These are phyloP conservation scores for Echinochloa phyllopogon DNA, from an alignment of 176 grass and related monocot genomes.

Conservation along the genomic window DNA sequence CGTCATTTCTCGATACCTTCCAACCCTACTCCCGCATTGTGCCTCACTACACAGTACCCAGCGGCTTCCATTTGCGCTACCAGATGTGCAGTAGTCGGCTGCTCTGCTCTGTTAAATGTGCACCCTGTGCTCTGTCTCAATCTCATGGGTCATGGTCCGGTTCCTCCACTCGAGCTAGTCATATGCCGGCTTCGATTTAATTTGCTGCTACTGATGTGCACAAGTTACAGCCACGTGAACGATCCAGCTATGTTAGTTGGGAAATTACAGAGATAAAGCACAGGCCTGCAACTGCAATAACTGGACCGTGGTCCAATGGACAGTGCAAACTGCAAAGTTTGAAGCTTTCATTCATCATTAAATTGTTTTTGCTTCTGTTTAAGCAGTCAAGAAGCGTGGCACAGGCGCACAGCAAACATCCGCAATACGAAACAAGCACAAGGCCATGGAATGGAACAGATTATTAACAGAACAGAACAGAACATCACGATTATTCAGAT, in stretches of 20 bases:
- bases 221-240: not conserved
- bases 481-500: not conserved
- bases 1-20: not conserved
- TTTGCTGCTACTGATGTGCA: not conserved
- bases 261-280: not conserved
- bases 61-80: too few species aligned
- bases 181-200: not conserved
- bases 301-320: not conserved
- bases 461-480: not conserved
- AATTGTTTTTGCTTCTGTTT: not conserved
- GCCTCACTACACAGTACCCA: not conserved
- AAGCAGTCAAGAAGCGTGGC: not conserved
- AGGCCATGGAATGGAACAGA: not conserved
- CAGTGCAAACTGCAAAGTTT: not conserved
- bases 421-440: not conserved
- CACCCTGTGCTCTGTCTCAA: too few species aligned
- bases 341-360: not conserved
- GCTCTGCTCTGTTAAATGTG: too few species aligned
- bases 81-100: too few species aligned
- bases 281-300: not conserved
- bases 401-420: not conserved
- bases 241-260: not conserved
- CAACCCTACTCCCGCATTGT: not conserved
- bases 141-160: too few species aligned
- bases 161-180: too few species aligned